Conservation (phyloP, 2,329 filamentous ascomycete species). For the Epichloe sylvatica region DNA sequence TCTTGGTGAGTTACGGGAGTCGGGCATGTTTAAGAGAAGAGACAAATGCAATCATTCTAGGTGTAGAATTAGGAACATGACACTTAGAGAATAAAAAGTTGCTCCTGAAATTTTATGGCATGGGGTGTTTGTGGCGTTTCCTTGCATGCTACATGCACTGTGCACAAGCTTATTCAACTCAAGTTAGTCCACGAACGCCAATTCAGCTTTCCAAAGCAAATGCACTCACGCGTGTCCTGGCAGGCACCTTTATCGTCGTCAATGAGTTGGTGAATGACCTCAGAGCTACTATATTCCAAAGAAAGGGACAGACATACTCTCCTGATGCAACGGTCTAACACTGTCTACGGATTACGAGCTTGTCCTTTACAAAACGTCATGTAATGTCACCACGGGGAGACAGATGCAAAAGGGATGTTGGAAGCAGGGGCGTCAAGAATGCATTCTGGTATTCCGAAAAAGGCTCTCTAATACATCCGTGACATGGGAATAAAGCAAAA, state of each 20-base stretch:
- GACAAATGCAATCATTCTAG: not conserved
- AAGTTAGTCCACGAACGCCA: no score
- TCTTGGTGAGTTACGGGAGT: not conserved
- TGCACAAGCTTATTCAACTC: no score
- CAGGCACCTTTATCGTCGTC: no score
- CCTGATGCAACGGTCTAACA: no score
- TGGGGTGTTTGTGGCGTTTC: not conserved
- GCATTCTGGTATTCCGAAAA: slow-evolving; percentile 21
- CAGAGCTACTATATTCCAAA: no score
- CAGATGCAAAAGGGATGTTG: not conserved
- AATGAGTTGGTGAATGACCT: no score
- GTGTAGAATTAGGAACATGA: not conserved
- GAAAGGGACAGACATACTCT: no score
- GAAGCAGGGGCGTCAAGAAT: slow-evolving; percentile 12
- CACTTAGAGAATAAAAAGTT: not conserved
- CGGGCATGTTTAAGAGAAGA: not conserved
- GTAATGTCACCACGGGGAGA: not conserved
- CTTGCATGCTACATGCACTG: no score
- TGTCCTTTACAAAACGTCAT: not conserved
- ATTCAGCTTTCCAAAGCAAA: no score
- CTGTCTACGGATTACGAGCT: no score
- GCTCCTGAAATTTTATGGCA: not conserved
- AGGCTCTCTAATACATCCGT: slow-evolving; percentile 25
- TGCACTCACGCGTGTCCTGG: no score
- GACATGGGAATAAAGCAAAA: slow-evolving; percentile 7